These are phyloP conservation scores for Collybiopsis luxurians DNA, from an alignment of 768 basidiomycete genomes.

Conservation along the genomic window DNA sequence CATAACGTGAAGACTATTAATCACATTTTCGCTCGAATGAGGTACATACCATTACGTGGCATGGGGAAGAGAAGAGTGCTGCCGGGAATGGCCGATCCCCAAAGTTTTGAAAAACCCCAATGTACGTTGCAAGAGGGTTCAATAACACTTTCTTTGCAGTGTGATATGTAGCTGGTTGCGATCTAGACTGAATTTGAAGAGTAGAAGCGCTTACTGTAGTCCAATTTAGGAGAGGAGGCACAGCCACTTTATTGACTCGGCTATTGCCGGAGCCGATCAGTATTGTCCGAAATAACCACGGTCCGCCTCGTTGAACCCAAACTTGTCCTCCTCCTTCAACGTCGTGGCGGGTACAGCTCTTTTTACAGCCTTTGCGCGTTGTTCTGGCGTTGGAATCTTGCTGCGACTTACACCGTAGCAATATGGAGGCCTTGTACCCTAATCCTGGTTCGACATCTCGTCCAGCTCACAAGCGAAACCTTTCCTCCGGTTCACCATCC, in stretches of 20 bases:
- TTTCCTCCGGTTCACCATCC: neutral
- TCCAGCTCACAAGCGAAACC: neutral
- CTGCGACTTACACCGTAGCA: neutral
- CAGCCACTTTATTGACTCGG: neutral
- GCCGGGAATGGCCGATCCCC: too few relatives aligned
- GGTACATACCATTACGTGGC: too few relatives aligned
- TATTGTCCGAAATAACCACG: neutral
- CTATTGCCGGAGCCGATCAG: neutral
- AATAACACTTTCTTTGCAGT: too few relatives aligned
- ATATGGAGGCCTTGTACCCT: neutral
- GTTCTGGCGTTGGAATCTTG: neutral
- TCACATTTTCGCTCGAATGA: too few relatives aligned
- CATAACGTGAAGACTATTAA: too few relatives aligned
- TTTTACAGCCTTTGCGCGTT: neutral
- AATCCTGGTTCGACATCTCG: neutral
- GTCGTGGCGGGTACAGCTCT: neutral
- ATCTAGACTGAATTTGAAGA: neutral
- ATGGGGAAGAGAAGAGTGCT: too few relatives aligned
- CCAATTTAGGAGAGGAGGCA: too few relatives aligned
- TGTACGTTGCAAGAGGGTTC: too few relatives aligned
- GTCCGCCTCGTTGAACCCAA: neutral
- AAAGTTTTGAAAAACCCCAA: too few relatives aligned
- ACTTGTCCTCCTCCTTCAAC: neutral
- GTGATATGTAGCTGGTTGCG: too few relatives aligned
- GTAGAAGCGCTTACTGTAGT: too few relatives aligned